Percentiles rank a stretch among this genome's conserved stretches.
These are phyloP conservation scores for Verticillium isaacii DNA, from an alignment of 2,329 filamentous ascomycete species.

Conservation along the genomic window DNA sequence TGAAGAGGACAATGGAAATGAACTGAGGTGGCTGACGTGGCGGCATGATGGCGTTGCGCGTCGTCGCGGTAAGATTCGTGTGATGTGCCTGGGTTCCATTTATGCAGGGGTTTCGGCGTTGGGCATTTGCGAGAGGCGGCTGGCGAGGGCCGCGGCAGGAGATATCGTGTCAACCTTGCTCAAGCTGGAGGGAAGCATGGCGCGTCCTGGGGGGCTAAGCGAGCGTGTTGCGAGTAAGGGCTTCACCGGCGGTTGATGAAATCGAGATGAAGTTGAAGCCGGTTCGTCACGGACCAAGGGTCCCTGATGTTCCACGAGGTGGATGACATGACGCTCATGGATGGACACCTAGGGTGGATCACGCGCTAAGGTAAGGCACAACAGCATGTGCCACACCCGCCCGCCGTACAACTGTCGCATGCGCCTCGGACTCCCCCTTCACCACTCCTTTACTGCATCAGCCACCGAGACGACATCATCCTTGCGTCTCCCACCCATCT, in stretches of 20 bases:
- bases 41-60: constrained; percentile 33
- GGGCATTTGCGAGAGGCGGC: neutral
- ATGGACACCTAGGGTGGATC: neutral
- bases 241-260: neutral
- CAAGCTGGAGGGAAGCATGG: neutral
- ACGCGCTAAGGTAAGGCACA: neutral
- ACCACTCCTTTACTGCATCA: neutral
- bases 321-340: neutral
- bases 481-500: neutral
- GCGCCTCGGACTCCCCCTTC: neutral
- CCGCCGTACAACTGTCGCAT: neutral
- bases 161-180: neutral
- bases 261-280: neutral
- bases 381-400: neutral
- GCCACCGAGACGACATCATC: neutral
- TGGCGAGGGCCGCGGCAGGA: neutral
- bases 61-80: neutral
- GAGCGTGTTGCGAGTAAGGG: neutral
- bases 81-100: neutral
- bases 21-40: constrained; percentile 27
- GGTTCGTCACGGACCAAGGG: neutral
- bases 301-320: neutral
- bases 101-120: neutral
- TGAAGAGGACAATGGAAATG: constrained; percentile 33
- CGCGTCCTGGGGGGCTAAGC: neutral